These are phyloP conservation scores for Rhodotorula sp. DNA, from an alignment of 1,284 basidiomycete species.

Conservation along the genomic window DNA sequence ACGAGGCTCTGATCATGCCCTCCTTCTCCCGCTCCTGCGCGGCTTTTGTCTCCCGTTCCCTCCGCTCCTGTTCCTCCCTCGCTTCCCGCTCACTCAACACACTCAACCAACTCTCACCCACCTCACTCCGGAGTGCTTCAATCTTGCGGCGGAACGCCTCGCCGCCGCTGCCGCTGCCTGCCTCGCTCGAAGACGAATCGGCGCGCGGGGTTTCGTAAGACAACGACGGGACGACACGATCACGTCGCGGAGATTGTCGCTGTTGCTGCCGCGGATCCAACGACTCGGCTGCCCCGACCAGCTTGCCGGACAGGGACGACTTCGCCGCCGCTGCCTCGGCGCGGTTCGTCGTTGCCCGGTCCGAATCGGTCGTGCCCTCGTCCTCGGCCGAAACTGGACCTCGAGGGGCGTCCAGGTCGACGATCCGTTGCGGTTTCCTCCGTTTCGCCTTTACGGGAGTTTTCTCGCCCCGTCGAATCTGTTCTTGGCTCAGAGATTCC, in stretches of 20 bases:
- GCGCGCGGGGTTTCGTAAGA: constrained; percentile 59
- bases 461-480: neutral
- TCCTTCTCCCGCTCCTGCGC: neutral
- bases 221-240: constrained; percentile 58
- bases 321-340: neutral
- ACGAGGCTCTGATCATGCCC: too few species aligned
- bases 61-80: constrained; percentile 18
- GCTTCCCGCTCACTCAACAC: constrained; percentile 41
- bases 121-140: constrained; percentile 74
- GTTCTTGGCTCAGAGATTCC: neutral
- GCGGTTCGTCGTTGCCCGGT: neutral
- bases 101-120: constrained; percentile 60
- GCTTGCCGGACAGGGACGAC: too few species aligned
- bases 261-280: neutral
- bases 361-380: constrained; percentile 10
- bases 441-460: constrained; percentile 2
- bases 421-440: constrained; percentile 37
- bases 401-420: constrained; percentile 35
- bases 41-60: neutral
- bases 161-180: constrained; percentile 49
- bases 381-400: neutral
- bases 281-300: too few species aligned
- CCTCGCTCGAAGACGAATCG: neutral
- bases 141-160: constrained; percentile 72
- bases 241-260: constrained; percentile 46